phyloP scores from a whole-genome alignment of 345 rosid genomes.

The Euphorbia lathyris region DNA sequence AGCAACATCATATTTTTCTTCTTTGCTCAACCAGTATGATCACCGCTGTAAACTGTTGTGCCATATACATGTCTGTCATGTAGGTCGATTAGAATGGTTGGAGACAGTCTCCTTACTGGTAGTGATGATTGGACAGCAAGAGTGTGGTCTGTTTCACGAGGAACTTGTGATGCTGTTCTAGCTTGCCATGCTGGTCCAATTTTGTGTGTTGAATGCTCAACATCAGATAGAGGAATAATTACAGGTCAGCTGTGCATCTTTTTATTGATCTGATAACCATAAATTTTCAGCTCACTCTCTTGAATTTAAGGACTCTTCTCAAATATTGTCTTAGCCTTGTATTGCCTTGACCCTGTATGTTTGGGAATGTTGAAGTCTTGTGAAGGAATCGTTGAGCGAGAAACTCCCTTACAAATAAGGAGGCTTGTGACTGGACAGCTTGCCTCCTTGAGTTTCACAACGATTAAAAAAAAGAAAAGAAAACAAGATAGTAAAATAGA shows the following conservation, averaged over 20 bases:
- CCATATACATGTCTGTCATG: slow-evolving; percentile 25
- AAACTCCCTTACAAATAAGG: not conserved
- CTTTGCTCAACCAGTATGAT: slow-evolving; percentile 12
- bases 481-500: not conserved
- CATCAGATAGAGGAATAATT: slow-evolving; percentile 80
- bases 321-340: not conserved
- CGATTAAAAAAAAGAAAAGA: not conserved
- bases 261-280: not conserved
- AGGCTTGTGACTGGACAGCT: not conserved
- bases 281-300: not conserved
- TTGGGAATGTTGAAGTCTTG: not conserved
- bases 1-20: slow-evolving; percentile 5
- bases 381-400: not conserved
- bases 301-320: not conserved
- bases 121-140: slow-evolving; percentile 99
- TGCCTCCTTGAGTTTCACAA: not conserved
- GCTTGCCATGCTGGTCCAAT: slow-evolving; percentile 98
- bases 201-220: slow-evolving; percentile 75
- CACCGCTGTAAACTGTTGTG: slow-evolving; percentile 10
- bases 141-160: slow-evolving; percentile 93
- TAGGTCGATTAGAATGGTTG: slow-evolving; percentile 96
- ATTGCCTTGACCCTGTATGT: not conserved
- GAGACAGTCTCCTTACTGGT: slow-evolving; percentile 87
- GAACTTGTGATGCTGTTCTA: slow-evolving; percentile 84
- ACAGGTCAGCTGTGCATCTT: slow-evolving; percentile 52